These are phyloP conservation scores for Penicillium mononematosum DNA, from an alignment of 495 filamentous ascomycete species.

Conservation along the genomic window DNA sequence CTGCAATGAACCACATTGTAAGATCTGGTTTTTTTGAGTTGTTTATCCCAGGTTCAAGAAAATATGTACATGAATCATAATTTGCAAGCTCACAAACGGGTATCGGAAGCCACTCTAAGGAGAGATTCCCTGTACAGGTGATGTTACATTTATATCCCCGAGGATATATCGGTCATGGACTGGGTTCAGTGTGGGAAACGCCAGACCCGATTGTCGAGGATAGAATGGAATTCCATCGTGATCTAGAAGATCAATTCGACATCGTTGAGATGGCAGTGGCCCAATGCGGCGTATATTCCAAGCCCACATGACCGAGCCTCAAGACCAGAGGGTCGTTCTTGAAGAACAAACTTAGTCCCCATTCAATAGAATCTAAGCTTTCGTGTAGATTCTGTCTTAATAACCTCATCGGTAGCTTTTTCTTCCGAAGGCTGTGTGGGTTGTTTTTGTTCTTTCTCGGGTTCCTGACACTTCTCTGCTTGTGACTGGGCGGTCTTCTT, in stretches of 20 bases:
- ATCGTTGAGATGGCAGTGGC: background rate
- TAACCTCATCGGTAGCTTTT: constrained; percentile 21
- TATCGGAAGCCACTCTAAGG: constrained; percentile 10
- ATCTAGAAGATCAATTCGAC: background rate
- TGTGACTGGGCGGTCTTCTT: constrained; percentile 17
- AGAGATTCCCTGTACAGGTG: constrained; percentile 13
- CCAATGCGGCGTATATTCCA: background rate
- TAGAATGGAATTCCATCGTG: background rate
- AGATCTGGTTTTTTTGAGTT: background rate
- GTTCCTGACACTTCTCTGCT: constrained; percentile 6
- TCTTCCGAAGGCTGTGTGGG: constrained; percentile 9
- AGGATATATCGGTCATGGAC: background rate
- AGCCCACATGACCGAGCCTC: background rate
- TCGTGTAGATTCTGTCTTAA: constrained; percentile 22
- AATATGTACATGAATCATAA: constrained; percentile 14
- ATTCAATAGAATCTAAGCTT: constrained; percentile 40
- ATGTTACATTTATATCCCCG: constrained; percentile 3
- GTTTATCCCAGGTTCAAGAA: background rate
- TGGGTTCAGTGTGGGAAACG: background rate
- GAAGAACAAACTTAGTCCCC: background rate
- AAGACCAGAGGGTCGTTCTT: background rate
- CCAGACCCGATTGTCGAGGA: background rate
- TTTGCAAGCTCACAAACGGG: background rate
- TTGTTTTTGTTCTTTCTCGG: constrained; percentile 13
- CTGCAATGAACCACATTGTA: background rate